A percentile compares a stretch with the other conserved stretches of the same genome.
These are phyloP conservation scores for Fusarium udum DNA, from an alignment of 2,329 filamentous ascomycete genomes.

Conservation along the genomic window DNA sequence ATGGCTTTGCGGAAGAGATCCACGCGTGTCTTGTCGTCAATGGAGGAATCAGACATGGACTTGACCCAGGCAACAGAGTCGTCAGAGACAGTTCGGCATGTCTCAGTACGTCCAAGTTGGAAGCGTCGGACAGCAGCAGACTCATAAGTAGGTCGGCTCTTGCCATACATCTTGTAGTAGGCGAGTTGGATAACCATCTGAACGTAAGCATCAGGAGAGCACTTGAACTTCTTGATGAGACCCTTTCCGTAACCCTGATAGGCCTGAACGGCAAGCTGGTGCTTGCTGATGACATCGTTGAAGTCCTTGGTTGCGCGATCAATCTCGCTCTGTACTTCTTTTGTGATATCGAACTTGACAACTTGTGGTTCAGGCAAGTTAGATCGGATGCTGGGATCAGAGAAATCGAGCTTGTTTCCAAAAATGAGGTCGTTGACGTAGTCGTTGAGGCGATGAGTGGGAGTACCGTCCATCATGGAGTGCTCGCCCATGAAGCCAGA, in stretches of 20 bases:
- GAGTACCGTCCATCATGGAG: slow-evolving; percentile 99
- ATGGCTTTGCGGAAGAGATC: slow-evolving; percentile 85
- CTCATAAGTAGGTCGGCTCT: slow-evolving; percentile 97
- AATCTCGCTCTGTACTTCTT: slow-evolving; percentile 80
- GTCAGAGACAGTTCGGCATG: slow-evolving; percentile 90
- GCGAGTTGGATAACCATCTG: slow-evolving; percentile 99
- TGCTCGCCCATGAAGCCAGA: slow-evolving; percentile 98
- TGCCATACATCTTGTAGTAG: slow-evolving; percentile 99
- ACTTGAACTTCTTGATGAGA: slow-evolving; percentile 99
- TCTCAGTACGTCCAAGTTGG: slow-evolving; percentile 96
- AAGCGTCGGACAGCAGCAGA: slow-evolving; percentile 94
- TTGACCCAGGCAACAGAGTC: slow-evolving; percentile 91
- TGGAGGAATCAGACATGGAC: slow-evolving; percentile 77
- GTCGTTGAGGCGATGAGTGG: slow-evolving; percentile 96
- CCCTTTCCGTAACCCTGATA: slow-evolving; percentile 99
- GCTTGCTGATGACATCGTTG: slow-evolving; percentile 79
- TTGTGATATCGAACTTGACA: slow-evolving; percentile 80
- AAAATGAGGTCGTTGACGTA: slow-evolving; percentile 92
- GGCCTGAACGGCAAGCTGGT: slow-evolving; percentile 92
- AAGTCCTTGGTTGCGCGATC: slow-evolving; percentile 83
- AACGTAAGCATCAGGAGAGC: slow-evolving; percentile 95
- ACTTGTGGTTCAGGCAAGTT: slow-evolving; percentile 82
- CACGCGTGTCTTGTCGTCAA: slow-evolving; percentile 71
- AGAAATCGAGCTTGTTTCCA: slow-evolving; percentile 92
- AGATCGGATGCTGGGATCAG: slow-evolving; percentile 79